phyloP scores from a whole-genome alignment of 768 basidiomycete genomes.

The Chalciporus piperatus region DNA sequence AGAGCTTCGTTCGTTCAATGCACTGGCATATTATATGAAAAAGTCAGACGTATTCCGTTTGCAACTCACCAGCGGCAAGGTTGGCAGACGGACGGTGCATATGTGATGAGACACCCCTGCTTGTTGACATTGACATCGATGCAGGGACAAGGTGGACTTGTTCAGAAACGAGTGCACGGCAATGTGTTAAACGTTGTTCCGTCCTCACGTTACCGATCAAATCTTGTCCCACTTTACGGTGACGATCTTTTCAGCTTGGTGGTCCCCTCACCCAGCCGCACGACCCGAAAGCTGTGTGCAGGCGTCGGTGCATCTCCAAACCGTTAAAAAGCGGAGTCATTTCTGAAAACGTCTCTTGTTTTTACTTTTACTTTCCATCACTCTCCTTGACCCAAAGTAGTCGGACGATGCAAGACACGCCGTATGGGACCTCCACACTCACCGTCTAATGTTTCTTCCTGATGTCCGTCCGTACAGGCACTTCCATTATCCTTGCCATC shows the following conservation, averaged over 20 bases:
- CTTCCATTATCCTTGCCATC: background rate
- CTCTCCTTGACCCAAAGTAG: background rate
- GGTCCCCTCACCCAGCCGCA: background rate
- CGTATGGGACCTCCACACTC: conserved; percentile 6
- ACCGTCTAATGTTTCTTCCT: background rate
- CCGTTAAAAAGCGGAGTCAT: conserved; percentile 8
- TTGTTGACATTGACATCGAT: background rate
- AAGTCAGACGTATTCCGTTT: background rate
- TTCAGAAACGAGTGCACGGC: background rate
- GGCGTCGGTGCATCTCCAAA: background rate
- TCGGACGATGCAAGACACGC: conserved; percentile 8
- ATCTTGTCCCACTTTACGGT: background rate
- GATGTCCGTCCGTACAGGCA: conserved; percentile 6
- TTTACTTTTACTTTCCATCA: background rate
- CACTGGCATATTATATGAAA: background rate
- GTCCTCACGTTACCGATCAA: background rate
- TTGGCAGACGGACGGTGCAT: background rate
- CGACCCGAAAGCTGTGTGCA: conserved; percentile 12
- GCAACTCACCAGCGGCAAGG: background rate
- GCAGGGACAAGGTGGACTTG: background rate
- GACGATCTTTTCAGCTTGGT: conserved; percentile 1
- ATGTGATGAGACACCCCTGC: background rate
- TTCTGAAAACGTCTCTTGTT: background rate
- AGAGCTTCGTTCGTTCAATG: background rate
- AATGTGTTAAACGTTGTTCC: background rate